These are phyloP conservation scores for Oldenlandia corymbosa DNA, from an alignment of 257 asterid species.

Conservation along the genomic window DNA sequence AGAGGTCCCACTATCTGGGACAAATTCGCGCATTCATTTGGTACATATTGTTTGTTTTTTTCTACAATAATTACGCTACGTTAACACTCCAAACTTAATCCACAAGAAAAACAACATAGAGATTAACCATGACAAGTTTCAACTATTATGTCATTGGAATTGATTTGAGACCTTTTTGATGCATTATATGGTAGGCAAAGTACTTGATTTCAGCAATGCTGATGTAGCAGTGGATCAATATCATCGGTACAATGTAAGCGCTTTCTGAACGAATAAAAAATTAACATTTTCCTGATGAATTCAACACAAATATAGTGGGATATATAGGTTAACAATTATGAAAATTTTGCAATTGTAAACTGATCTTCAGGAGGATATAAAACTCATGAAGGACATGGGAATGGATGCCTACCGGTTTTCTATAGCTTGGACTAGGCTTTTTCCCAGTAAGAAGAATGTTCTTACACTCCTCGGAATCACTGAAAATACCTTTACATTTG, in stretches of 20 bases:
- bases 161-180: not conserved
- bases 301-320: too few relatives aligned
- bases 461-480: not conserved
- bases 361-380: conserved; percentile 69
- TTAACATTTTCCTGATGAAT: too few relatives aligned
- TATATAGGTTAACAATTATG: too few relatives aligned
- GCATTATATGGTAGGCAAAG: conserved; percentile 50
- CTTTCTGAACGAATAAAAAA: not conserved
- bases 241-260: conserved; percentile 59
- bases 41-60: conserved; percentile 22
- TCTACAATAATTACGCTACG: too few relatives aligned
- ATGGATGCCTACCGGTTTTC: conserved; percentile 94
- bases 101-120: too few relatives aligned
- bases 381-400: conserved; percentile 78
- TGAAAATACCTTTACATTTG: not conserved
- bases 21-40: conserved; percentile 64
- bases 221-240: conserved; percentile 83
- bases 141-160: not conserved
- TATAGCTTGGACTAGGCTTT: conserved; percentile 86
- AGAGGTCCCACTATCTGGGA: conserved; percentile 82
- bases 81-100: too few relatives aligned
- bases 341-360: too few relatives aligned
- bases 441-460: conserved; percentile 52
- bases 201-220: conserved; percentile 69
- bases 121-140: not conserved